These are phyloP conservation scores for Brassica rapa DNA, from an alignment of 345 rosid genomes.

Conservation along the genomic window DNA sequence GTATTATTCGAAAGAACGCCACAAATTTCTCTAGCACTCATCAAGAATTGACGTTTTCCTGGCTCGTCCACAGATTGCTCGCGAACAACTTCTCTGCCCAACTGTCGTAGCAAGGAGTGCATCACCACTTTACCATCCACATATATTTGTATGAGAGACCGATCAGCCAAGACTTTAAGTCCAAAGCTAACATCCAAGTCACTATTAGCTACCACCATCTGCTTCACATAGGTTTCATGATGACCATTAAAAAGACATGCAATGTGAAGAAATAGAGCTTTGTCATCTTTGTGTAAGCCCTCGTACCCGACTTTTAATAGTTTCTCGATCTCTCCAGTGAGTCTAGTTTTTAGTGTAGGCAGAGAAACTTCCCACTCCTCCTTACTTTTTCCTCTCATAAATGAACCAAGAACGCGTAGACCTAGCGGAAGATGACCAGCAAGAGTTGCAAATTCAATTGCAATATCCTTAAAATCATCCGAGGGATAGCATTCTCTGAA, in stretches of 20 bases:
- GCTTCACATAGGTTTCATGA: not conserved
- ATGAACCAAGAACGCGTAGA: not conserved
- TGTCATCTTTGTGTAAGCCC: not conserved
- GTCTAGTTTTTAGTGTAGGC: not conserved
- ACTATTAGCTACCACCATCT: constrained; percentile 1
- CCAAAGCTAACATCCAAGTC: constrained; percentile 2
- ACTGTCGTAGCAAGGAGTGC: not conserved
- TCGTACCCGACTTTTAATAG: not conserved
- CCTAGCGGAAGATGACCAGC: not conserved
- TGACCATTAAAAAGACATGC: not conserved
- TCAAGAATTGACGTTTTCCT: not conserved
- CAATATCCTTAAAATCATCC: not conserved
- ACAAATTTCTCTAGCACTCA: not conserved
- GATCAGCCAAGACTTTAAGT: not conserved
- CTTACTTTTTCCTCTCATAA: not conserved
- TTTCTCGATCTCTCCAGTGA: not conserved
- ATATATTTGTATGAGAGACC: not conserved
- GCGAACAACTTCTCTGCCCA: not conserved
- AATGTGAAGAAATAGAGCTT: not conserved
- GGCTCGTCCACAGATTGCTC: not conserved
- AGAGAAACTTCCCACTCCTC: not conserved
- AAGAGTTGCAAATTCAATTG: not conserved
- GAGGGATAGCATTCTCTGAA: not conserved
- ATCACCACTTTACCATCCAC: not conserved
- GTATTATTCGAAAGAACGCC: not conserved